Base-by-base conservation (phyloP, 2,329 filamentous ascomycete genomes). In the Calonectria hawksworthii region DNA sequence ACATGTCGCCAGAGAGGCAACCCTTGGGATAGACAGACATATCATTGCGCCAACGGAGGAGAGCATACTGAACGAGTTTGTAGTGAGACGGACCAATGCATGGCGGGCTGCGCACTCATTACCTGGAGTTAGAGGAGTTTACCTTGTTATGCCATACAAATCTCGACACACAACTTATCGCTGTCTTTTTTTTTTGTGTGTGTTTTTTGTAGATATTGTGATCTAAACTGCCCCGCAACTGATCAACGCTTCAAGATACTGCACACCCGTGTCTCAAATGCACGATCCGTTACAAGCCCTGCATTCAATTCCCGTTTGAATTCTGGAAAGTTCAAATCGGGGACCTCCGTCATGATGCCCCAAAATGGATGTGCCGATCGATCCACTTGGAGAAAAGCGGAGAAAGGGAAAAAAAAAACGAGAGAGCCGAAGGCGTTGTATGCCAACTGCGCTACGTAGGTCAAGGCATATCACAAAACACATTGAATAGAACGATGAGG, bases 101-200 rank as follows among this genome's bases (percentile, higher is more conserved):
- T 79, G 74, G 77, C 80, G 76, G 78, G 79, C 74, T 80, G 78
- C 77, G 76, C 80, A 79, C 77, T 81, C 75, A 78, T 81, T 80
- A 75, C 64, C 74, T 72, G 80, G 80, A 81, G 80, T 81, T 81
- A 73, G 72, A 78, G 80, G 80, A 80, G 80, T 81, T 81, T 76
- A 72, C 73, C 51, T 71, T 81, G 80, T 76, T 72, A 72, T 67
- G 69, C 51, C 61, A 23, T 47, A 47, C n/a, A n/a, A 47, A 47
- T 47, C 44, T 47, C 44, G 44, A 47, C 44, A 47, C 44, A 47
- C 44, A 47, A 47, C 44, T n/a, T 47, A 47, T 13, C 44, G n/a
- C 21, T 47, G 44, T n/a, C 75, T 79, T 72, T 34, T 59, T 63
- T 75, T 79, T 72, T 34, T 59, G n/a, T n/a, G n/a, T n/a, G n/a